phyloP scores from a whole-genome alignment of 2,329 filamentous ascomycete genomes.

The Trichoderma sp. region DNA sequence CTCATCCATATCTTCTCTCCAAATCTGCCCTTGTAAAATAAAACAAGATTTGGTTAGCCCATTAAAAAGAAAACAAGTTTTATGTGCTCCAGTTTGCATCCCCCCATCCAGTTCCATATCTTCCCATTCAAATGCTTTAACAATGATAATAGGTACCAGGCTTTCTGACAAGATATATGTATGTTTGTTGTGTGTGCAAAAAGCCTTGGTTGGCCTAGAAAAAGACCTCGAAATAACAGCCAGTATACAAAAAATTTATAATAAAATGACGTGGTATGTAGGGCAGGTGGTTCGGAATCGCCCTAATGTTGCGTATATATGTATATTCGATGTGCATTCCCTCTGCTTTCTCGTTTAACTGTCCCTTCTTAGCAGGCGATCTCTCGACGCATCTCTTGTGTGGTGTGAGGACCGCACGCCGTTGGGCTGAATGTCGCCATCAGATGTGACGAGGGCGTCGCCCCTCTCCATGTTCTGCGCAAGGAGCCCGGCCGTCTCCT shows the following conservation, averaged over 20 bases:
- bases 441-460: conserved; percentile 40
- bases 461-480: conserved; percentile 37
- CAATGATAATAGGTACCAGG: not conserved
- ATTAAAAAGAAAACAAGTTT: not conserved
- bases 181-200: not conserved
- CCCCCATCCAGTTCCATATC: not conserved
- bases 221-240: not conserved
- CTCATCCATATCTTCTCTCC: not conserved
- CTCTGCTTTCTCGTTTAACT: not conserved
- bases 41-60: not conserved
- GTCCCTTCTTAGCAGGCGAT: not conserved
- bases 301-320: not conserved
- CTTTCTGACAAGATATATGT: not conserved
- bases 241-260: not conserved
- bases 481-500: conserved; percentile 48
- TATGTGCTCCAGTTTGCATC: not conserved
- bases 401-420: conserved; percentile 28
- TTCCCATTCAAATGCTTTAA: not conserved
- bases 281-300: not conserved
- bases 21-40: not conserved
- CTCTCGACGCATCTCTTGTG: conserved; percentile 1
- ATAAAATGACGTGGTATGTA: not conserved
- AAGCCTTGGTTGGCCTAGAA: not conserved
- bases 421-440: conserved; percentile 41
- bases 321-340: not conserved